These are phyloP conservation scores for Dionaea muscipula DNA, from an alignment of 179 eudicot genomes.

Conservation along the genomic window DNA sequence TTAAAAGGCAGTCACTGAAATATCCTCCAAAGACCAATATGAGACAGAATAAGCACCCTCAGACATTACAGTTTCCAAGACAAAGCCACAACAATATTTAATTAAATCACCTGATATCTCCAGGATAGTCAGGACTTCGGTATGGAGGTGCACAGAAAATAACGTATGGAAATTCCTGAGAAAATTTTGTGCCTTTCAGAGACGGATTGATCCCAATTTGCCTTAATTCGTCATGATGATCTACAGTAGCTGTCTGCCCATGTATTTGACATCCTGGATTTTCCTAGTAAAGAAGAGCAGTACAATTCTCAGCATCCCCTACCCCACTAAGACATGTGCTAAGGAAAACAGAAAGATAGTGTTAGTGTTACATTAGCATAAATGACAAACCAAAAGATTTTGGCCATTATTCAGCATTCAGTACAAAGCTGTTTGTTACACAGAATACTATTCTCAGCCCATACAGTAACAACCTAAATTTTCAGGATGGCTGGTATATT, in stretches of 20 bases:
- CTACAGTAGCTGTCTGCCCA: conserved; percentile 58
- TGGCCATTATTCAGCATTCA: too few relatives aligned
- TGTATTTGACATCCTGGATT: conserved; percentile 46
- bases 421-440: too few relatives aligned
- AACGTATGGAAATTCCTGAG: conserved; percentile 50
- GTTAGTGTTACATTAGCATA: too few relatives aligned
- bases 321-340: too few relatives aligned
- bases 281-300: conserved; percentile 29
- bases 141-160: conserved; percentile 87
- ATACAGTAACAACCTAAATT: too few relatives aligned
- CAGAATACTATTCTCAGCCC: too few relatives aligned
- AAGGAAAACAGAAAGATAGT: too few relatives aligned
- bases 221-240: conserved; percentile 65
- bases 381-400: too few relatives aligned
- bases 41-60: too few relatives aligned
- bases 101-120: conserved; percentile 48
- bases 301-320: conserved; percentile 1
- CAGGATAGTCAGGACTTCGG: conserved; percentile 47
- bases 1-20: too few relatives aligned
- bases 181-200: conserved; percentile 31
- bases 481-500: too few relatives aligned
- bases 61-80: background rate
- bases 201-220: conserved; percentile 60
- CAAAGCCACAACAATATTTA: background rate
- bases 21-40: too few relatives aligned